phyloP scores from a whole-genome alignment of 805 yeast genomes.

The Yarrowia sp. region DNA sequence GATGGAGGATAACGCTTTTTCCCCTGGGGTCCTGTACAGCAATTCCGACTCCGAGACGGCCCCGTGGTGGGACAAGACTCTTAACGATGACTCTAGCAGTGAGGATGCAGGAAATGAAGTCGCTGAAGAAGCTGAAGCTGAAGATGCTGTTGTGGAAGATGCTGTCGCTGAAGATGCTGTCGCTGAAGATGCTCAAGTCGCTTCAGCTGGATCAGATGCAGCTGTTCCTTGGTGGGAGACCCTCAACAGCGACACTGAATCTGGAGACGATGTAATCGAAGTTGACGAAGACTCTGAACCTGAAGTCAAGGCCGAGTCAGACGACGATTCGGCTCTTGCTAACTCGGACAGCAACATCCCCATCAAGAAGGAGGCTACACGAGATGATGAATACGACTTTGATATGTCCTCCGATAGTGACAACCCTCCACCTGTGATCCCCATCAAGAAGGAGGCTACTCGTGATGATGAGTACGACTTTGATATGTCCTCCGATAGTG shows the following conservation, averaged over 20 bases:
- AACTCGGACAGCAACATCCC: too few species aligned
- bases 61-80: not conserved
- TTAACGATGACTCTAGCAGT: not conserved
- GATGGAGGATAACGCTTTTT: not conserved
- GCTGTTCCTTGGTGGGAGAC: conserved; percentile 10
- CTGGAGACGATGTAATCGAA: not conserved
- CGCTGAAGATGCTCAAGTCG: not conserved
- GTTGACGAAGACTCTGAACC: not conserved
- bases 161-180: not conserved
- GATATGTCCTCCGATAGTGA: not conserved
- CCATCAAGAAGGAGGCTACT: too few species aligned
- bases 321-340: too few species aligned
- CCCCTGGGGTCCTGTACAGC: not conserved
- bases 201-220: not conserved
- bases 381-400: too few species aligned
- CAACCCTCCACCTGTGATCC: not conserved
- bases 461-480: too few species aligned
- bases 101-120: not conserved
- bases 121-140: too few species aligned
- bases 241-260: not conserved
- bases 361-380: too few species aligned
- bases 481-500: not conserved
- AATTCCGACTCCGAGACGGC: not conserved
- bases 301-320: not conserved
- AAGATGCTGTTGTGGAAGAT: not conserved